Evolutionary conservation across 352 stramenopile species (phyloP), one percentile per base, ranked within the genome.

Genomic region (Phytophthora agathidicida): DNA sequence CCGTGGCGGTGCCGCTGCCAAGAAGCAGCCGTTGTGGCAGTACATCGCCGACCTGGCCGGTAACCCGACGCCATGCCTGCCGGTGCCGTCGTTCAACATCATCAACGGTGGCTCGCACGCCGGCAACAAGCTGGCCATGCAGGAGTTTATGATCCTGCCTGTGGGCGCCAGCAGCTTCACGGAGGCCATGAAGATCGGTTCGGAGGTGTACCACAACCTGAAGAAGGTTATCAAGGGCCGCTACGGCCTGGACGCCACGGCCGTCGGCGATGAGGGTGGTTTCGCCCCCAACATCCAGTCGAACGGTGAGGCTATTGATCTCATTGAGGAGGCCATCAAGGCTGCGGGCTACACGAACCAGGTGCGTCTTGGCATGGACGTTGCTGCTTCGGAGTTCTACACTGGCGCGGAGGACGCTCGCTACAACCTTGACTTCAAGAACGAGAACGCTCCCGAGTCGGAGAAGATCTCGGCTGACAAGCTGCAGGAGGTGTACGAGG

Each of bases 351-450:
- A 99, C 89, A 83, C 89, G 33, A 88, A 96, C 71, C 98, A 99
- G 90, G 96, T 98, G 37, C 85, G 83, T 31, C 92, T 99, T 56
- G 97, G 95, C 69, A 96, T 99, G 78, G 98, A 99, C 81, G 96
- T 99, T 56, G 98, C 98, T 17, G 88, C 96, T 5, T 99, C 94
- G 37, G 97, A 99, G 85, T 99, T 99, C 83, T 98, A 98, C 78
- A 93, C 77, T 17, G 96, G 97, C 54, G 51, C 52, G 24, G 83
- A 89, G 11, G 92, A 98, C 69, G 94, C 97, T 61, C 80, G 89
- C 48, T 99, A 99, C 84, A 97, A 99, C 88, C 87, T 99, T 72
- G 96, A 99, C 80, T 99, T 99, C 80, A 99, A 99, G 86, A 96
- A 96, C 64, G 65, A 84, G 13, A 96, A 90, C 65, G 81, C 76